Conservation (phyloP, 352 stramenopile species). For the Lagenidium giganteum region DNA sequence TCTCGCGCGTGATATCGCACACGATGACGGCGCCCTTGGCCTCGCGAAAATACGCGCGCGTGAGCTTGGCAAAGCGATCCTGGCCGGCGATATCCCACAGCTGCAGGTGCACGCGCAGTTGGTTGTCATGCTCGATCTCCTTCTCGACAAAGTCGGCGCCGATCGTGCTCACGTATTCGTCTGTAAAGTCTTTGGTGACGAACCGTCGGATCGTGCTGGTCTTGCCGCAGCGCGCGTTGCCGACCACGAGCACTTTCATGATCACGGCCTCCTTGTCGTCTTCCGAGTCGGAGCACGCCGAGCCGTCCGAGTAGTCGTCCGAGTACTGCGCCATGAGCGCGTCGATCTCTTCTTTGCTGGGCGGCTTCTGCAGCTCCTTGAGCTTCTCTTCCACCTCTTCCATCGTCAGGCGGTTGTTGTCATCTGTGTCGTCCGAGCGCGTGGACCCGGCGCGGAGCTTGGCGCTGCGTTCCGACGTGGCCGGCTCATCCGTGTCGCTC, state of each 20-base stretch:
- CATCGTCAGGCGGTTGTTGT: conserved; percentile 23
- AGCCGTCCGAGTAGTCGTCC: conserved; percentile 21
- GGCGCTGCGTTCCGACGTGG: too few species aligned
- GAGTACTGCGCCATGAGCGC: conserved; percentile 55
- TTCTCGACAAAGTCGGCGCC: conserved; percentile 86
- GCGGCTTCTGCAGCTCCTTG: conserved; percentile 36
- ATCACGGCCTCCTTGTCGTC: conserved; percentile 38
- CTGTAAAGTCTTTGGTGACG: conserved; percentile 62
- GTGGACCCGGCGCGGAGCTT: too few species aligned
- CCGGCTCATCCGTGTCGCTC: not conserved
- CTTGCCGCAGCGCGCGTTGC: conserved; percentile 86
- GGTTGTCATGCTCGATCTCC: conserved; percentile 51
- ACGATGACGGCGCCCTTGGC: conserved; percentile 82
- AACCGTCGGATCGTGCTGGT: conserved; percentile 81
- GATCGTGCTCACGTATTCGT: conserved; percentile 84
- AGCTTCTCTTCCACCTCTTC: conserved; percentile 47
- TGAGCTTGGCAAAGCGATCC: conserved; percentile 87
- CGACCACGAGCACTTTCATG: conserved; percentile 84
- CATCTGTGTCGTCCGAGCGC: too few species aligned
- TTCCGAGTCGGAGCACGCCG: not conserved
- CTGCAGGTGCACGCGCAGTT: conserved; percentile 61
- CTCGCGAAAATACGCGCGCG: conserved; percentile 77
- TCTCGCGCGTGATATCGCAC: conserved; percentile 82
- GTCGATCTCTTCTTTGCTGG: conserved; percentile 56
- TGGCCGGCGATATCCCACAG: conserved; percentile 88